Base-by-base conservation (phyloP, 2,329 filamentous ascomycete species). In the Venturia effusa region DNA sequence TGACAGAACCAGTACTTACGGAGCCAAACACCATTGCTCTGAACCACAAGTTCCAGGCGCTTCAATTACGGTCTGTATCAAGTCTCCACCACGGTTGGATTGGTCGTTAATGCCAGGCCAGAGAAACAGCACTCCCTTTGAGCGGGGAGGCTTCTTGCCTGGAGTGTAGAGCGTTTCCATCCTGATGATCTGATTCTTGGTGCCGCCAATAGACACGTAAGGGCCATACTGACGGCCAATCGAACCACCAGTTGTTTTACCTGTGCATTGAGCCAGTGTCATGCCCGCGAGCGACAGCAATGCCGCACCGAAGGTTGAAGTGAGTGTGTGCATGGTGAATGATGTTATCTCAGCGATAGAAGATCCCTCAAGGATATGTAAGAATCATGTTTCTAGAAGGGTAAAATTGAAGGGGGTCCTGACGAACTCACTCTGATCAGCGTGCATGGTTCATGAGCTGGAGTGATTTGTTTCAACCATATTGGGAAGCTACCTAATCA, bases 151-250 rank as follows among this genome's bases (percentile, higher is more conserved):
- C 15, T 32, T 60, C n/a, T 39, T 34, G 32, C 57, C 57, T 13
- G 57, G 57, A 6, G 57, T 60, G 57, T 40, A 60, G n/a, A 43
- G 27, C 24, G 57, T 60, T 32, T 60, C 57, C n/a, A 43, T 60
- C 34, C 30, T 27, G 8, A 60, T 34, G 32, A 60, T 60, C 15
- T 60, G 24, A 60, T 39, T 60, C 13, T 60, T 34, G 4, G 48
- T 55, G 1, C 24, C 24, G 11, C 48, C 48, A n/a, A 55, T 5
- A 3, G 48, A 30, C 11, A 55, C 48, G 27, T 55, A 55, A 3
- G 48, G 48, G n/a, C 48, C 48, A 15, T 55, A 55, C 32, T 48
- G 1, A 24, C 43, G 43, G 8, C 43, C 43, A 22, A 48, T 7
- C 4, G 43, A 48, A 48, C 43, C 43, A 11, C 43, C 43, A 48